A percentile compares a stretch with the other conserved stretches of the same genome.
phyloP scores from a whole-genome alignment of 768 basidiomycete species.

The Hygrophorus pudorinus region DNA sequence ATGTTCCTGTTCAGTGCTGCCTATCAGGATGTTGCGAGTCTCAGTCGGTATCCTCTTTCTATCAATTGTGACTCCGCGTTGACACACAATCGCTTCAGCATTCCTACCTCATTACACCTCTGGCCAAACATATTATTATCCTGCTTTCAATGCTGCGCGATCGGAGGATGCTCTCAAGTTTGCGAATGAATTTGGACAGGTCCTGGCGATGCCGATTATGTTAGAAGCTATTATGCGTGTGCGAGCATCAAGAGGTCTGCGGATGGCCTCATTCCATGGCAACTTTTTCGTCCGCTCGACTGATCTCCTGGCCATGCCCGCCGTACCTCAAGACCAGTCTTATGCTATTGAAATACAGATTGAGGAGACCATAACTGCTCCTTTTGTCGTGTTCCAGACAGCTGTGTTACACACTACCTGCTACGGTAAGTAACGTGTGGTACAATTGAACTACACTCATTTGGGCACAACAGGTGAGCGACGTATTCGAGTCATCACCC shows the following conservation, averaged over 20 bases:
- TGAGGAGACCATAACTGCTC: slow-evolving; percentile 84
- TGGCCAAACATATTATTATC: slow-evolving; percentile 97
- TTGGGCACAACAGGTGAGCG: slow-evolving; percentile 46
- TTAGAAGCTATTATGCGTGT: slow-evolving; percentile 97
- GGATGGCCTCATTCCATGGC: slow-evolving; percentile 97
- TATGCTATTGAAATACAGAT: slow-evolving; percentile 95
- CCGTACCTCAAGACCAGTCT: slow-evolving; percentile 93
- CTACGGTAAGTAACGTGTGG: slow-evolving; percentile 42
- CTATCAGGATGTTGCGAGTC: slow-evolving; percentile 92
- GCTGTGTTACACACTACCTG: slow-evolving; percentile 92
- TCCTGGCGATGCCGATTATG: slow-evolving; percentile 89
- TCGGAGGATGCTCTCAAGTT: slow-evolving; percentile 98
- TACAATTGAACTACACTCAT: neutral
- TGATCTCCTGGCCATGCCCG: slow-evolving; percentile 90
- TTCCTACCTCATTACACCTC: slow-evolving; percentile 95
- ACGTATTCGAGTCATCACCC: slow-evolving; percentile 84
- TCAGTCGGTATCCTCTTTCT: slow-evolving; percentile 41
- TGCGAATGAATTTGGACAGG: slow-evolving; percentile 92
- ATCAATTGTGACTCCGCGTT: slow-evolving; percentile 1
- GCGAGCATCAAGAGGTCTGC: slow-evolving; percentile 89
- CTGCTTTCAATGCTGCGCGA: slow-evolving; percentile 90
- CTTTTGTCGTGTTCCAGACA: slow-evolving; percentile 91
- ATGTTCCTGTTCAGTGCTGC: slow-evolving; percentile 96
- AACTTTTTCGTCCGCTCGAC: slow-evolving; percentile 99
- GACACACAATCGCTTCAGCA: slow-evolving; percentile 32